Percentiles rank a stretch among this genome's conserved stretches.
Conservation (phyloP, 257 asterid species). For the Paulownia fortunei region DNA sequence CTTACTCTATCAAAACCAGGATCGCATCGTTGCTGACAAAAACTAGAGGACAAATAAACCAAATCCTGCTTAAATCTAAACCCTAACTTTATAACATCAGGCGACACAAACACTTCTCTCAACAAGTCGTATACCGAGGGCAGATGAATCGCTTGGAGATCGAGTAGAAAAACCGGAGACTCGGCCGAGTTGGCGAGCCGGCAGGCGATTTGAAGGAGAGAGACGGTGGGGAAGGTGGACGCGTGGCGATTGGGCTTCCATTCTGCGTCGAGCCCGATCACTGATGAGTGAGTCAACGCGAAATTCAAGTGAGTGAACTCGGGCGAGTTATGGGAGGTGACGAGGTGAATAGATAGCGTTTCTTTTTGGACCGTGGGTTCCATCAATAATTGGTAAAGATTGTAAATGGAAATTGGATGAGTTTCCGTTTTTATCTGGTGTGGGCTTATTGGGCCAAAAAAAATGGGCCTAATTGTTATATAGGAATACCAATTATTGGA, state of each 20-base stretch:
- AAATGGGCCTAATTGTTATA: too few relatives aligned
- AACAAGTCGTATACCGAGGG: constrained; percentile 60
- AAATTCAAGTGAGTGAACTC: constrained; percentile 65
- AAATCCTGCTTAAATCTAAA: constrained; percentile 91
- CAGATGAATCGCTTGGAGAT: constrained; percentile 63
- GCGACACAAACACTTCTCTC: constrained; percentile 54
- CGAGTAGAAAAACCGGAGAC: constrained; percentile 71
- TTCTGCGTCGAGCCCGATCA: constrained; percentile 91
- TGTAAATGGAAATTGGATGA: neutral
- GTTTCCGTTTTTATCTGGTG: neutral
- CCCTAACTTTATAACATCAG: constrained; percentile 68
- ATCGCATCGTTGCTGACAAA: constrained; percentile 63
- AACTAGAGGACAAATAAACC: constrained; percentile 82
- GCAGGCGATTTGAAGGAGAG: constrained; percentile 96
- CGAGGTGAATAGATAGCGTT: constrained; percentile 45
- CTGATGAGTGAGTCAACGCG: constrained; percentile 66
- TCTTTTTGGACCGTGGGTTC: constrained; percentile 43
- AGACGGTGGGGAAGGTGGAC: constrained; percentile 74
- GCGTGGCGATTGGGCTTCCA: constrained; percentile 79
- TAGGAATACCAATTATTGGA: too few relatives aligned
- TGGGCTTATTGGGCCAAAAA: constrained; percentile 18
- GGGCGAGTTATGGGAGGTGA: constrained; percentile 62
- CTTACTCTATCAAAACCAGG: constrained; percentile 80
- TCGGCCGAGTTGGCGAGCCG: constrained; percentile 41
- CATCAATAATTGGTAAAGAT: constrained; percentile 29